phyloP scores from a whole-genome alignment of 164 flowering plant species.

The Nelumbo lutea region DNA sequence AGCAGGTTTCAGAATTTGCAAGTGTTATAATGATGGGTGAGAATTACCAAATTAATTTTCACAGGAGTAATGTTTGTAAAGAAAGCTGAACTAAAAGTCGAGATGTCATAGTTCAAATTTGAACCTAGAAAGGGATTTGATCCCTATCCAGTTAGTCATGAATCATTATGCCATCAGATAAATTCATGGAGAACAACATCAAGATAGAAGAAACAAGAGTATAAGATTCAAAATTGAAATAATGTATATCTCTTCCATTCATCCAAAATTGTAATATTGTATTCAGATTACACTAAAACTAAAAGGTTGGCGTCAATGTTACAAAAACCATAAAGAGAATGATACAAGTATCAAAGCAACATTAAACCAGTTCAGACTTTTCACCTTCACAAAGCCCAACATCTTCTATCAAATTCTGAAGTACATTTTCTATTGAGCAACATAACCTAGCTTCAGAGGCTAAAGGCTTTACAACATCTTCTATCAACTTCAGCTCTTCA shows the following conservation, averaged over 20 bases:
- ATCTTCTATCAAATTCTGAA: constrained; percentile 39
- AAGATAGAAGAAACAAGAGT: background rate
- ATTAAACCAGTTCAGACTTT: background rate
- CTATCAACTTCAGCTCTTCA: constrained; percentile 57
- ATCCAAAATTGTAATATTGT: background rate
- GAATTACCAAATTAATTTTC: background rate
- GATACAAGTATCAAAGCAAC: background rate
- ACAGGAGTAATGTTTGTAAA: background rate
- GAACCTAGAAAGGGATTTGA: background rate
- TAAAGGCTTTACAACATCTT: constrained; percentile 42
- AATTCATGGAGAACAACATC: background rate
- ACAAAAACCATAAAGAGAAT: background rate
- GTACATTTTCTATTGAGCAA: constrained; percentile 39
- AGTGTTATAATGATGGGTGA: background rate
- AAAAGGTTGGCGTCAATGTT: too few species aligned
- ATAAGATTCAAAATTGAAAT: background rate
- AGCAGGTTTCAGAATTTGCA: background rate
- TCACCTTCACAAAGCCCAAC: constrained; percentile 5
- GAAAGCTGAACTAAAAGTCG: background rate
- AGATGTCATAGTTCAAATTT: background rate
- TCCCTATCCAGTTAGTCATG: background rate
- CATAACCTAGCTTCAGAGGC: constrained; percentile 57
- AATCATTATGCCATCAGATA: background rate
- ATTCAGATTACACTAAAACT: too few species aligned
- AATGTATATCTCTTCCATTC: background rate